These are phyloP conservation scores for Rhizopogon roseolus DNA, from an alignment of 768 basidiomycete species.

Conservation along the genomic window DNA sequence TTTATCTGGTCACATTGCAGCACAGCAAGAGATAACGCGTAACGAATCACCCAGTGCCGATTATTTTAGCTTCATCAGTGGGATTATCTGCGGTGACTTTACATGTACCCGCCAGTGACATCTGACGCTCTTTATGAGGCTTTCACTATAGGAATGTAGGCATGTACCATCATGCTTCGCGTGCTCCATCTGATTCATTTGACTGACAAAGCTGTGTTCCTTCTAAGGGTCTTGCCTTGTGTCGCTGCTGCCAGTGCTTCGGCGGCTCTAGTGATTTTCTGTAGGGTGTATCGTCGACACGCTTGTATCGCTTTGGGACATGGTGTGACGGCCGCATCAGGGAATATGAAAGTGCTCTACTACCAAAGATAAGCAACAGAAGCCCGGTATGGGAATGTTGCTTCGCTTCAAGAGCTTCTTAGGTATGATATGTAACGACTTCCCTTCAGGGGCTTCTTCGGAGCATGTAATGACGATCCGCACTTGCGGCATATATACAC, in stretches of 20 bases:
- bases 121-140: too few relatives aligned
- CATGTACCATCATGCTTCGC: too few relatives aligned
- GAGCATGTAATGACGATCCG: slow-evolving; percentile 11
- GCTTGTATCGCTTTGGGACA: slow-evolving; percentile 8
- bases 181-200: too few relatives aligned
- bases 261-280: slow-evolving; percentile 4
- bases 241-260: neutral
- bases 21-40: too few relatives aligned
- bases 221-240: neutral
- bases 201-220: slow-evolving; percentile 4
- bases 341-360: slow-evolving; percentile 22
- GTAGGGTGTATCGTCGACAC: slow-evolving; percentile 1
- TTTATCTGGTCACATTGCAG: too few relatives aligned
- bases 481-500: neutral
- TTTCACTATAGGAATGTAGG: too few relatives aligned
- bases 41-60: too few relatives aligned
- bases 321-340: slow-evolving; percentile 10
- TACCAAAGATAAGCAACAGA: slow-evolving; percentile 21
- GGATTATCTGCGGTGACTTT: too few relatives aligned
- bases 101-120: too few relatives aligned
- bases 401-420: slow-evolving; percentile 22
- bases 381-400: too few relatives aligned
- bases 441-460: slow-evolving; percentile 22
- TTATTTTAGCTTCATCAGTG: too few relatives aligned
- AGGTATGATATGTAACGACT: slow-evolving; percentile 9